These are phyloP conservation scores for Pseudogymnoascus sp. DNA, from an alignment of 2,329 filamentous ascomycete genomes.

Conservation along the genomic window DNA sequence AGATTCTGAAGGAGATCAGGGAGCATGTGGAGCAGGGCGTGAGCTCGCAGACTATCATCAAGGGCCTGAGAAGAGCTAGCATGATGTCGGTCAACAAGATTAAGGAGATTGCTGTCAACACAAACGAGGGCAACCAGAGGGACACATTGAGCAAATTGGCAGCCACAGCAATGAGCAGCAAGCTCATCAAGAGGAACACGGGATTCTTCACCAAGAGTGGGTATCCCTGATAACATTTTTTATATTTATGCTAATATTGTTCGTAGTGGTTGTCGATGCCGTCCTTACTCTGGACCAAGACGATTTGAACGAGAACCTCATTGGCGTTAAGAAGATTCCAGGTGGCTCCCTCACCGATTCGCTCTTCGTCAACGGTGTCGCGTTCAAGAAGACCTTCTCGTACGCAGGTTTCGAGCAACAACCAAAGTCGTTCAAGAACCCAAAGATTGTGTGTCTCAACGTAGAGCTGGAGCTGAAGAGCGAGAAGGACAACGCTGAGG, in stretches of 20 bases:
- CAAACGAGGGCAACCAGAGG: constrained; percentile 70
- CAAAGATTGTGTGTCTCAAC: constrained; percentile 94
- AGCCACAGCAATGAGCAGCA: constrained; percentile 97
- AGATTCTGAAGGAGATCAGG: constrained; percentile 93
- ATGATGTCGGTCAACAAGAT: constrained; percentile 96
- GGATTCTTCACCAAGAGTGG: constrained; percentile 95
- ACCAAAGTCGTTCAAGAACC: constrained; percentile 87
- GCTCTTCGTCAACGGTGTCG: constrained; percentile 92
- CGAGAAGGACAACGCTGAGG: constrained; percentile 98
- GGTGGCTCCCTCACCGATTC: constrained; percentile 94
- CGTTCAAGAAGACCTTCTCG: constrained; percentile 99
- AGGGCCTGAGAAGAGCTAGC: constrained; percentile 81
- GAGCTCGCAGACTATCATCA: constrained; percentile 95
- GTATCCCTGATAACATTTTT: constrained; percentile 26
- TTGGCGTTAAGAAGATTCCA: constrained; percentile 96
- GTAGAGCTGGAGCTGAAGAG: constrained; percentile 97
- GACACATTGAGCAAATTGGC: constrained; percentile 87
- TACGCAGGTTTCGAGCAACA: constrained; percentile 99
- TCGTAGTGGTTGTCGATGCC: constrained; percentile 87
- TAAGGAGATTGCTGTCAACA: constrained; percentile 90
- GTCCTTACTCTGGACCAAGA: constrained; percentile 93
- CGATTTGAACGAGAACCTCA: constrained; percentile 94
- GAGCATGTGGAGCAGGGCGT: constrained; percentile 95
- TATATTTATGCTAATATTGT: constrained; percentile 25
- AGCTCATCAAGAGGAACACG: constrained; percentile 95